Evolutionary conservation across 805 yeast species (phyloP).

Genomic region (Candida taoyuanica): DNA sequence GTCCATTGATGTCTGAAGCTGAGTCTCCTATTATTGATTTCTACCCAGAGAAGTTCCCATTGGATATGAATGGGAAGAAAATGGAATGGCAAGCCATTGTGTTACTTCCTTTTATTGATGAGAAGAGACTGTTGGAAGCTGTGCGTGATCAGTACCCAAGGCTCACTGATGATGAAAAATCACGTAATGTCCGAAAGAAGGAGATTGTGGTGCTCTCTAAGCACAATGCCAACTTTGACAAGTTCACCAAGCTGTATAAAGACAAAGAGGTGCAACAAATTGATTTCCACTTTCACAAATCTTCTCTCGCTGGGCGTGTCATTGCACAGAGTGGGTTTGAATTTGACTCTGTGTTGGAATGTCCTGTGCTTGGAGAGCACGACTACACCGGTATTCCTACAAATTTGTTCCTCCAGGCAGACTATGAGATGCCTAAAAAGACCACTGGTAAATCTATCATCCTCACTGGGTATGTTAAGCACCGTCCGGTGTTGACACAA

Average conservation of each 20-base stretch:
- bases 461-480: slow-evolving; percentile 70
- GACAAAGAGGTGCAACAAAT: slow-evolving; percentile 26
- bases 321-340: slow-evolving; percentile 31
- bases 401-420: slow-evolving; percentile 38
- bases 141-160: slow-evolving; percentile 61
- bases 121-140: slow-evolving; percentile 58
- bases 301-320: slow-evolving; percentile 59
- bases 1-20: slow-evolving; percentile 74
- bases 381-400: slow-evolving; percentile 37
- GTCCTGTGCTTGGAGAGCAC: slow-evolving; percentile 33
- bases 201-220: slow-evolving; percentile 69
- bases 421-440: slow-evolving; percentile 57
- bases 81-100: slow-evolving; percentile 96
- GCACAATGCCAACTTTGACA: slow-evolving; percentile 44
- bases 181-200: slow-evolving; percentile 64
- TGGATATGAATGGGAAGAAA: slow-evolving; percentile 94
- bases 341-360: slow-evolving; percentile 27
- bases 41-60: slow-evolving; percentile 81
- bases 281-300: slow-evolving; percentile 42
- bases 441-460: slow-evolving; percentile 73
- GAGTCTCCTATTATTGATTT: slow-evolving; percentile 85
- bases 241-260: slow-evolving; percentile 27
- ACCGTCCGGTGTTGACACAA: slow-evolving; percentile 52
- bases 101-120: slow-evolving; percentile 85
- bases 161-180: slow-evolving; percentile 61